Conservation (phyloP, 106 monocot species). For the Vanilla planifolia region DNA sequence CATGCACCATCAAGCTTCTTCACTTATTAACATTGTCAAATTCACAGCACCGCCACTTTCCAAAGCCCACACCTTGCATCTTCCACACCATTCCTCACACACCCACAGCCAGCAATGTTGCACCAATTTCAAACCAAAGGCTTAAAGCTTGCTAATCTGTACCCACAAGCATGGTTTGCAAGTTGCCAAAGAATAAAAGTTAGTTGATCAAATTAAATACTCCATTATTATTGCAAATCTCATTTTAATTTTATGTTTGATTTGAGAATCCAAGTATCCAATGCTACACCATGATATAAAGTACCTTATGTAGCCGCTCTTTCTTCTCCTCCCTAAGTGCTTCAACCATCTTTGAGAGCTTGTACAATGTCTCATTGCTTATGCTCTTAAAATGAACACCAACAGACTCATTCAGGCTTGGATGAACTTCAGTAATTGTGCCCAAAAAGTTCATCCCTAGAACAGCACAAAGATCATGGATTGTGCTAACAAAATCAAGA, state of each 20-base stretch:
- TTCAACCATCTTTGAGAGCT: conserved; percentile 55
- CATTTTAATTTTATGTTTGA: background rate
- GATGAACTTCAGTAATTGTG: conserved; percentile 80
- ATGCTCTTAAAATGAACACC: conserved; percentile 82
- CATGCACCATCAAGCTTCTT: too few relatives aligned
- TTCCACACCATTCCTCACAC: too few relatives aligned
- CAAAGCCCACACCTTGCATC: too few relatives aligned
- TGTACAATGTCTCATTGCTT: conserved; percentile 73
- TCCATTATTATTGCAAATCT: background rate
- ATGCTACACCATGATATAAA: background rate
- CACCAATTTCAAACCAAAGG: too few relatives aligned
- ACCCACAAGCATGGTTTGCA: too few relatives aligned
- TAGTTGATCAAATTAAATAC: background rate
- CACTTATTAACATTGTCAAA: too few relatives aligned
- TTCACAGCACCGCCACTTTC: too few relatives aligned
- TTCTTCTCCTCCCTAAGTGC: conserved; percentile 66
- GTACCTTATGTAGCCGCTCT: conserved; percentile 70
- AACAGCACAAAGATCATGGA: conserved; percentile 89
- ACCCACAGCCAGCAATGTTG: too few relatives aligned
- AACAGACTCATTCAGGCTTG: conserved; percentile 66
- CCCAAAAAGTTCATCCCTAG: conserved; percentile 84
- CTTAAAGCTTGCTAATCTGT: too few relatives aligned
- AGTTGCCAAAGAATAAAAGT: too few relatives aligned
- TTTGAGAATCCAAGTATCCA: background rate
- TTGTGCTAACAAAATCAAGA: conserved; percentile 71